These are phyloP conservation scores for Diaporthe amygdali DNA, from an alignment of 2,329 filamentous ascomycete species.

Conservation along the genomic window DNA sequence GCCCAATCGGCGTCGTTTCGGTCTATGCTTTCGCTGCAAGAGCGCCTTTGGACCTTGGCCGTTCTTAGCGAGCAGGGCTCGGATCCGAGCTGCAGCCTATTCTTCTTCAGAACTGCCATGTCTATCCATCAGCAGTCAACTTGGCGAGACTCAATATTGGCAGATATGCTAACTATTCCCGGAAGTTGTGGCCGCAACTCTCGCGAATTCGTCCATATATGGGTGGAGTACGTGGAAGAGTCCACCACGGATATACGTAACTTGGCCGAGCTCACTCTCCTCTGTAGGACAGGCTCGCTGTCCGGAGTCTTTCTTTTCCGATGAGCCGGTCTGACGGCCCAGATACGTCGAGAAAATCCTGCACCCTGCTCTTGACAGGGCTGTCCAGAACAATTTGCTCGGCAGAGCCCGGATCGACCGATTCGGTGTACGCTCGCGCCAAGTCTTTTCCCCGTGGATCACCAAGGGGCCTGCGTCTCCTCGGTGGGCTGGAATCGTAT, in stretches of 20 bases:
- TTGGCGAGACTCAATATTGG: not conserved
- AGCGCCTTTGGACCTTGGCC: not conserved
- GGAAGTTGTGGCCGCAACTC: not conserved
- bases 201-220: not conserved
- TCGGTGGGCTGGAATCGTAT: not conserved
- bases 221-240: not conserved
- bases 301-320: not conserved
- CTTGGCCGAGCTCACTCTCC: not conserved
- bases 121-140: not conserved
- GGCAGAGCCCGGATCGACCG: not conserved
- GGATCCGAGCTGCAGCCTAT: slow-evolving; percentile 4
- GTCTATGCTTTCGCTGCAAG: not conserved
- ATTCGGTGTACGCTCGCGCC: not conserved
- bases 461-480: not conserved
- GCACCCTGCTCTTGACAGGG: not conserved
- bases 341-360: not conserved
- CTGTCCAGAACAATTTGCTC: not conserved
- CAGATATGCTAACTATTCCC: not conserved
- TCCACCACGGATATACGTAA: not conserved
- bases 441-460: not conserved
- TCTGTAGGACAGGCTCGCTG: too few species aligned
- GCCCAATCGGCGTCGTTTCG: slow-evolving; percentile 22
- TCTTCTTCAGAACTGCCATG: not conserved
- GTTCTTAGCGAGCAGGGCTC: slow-evolving; percentile 2
- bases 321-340: not conserved